Conservation (phyloP, 352 stramenopile genomes). For the Phytopythium kandeliae region DNA sequence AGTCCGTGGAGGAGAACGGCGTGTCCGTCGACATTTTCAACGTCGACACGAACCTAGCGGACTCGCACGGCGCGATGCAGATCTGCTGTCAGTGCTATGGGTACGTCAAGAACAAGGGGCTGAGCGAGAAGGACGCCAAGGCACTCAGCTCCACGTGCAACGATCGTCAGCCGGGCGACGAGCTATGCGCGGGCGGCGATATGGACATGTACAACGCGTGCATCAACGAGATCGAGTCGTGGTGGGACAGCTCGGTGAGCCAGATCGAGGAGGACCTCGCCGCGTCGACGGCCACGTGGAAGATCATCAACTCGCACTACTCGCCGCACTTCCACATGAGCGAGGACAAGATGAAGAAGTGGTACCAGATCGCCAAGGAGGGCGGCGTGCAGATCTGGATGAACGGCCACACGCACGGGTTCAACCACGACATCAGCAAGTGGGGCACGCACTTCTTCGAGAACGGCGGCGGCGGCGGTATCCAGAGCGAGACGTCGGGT, state of each 20-base stretch:
- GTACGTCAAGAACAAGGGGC: slow-evolving; percentile 63
- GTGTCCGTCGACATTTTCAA: slow-evolving; percentile 88
- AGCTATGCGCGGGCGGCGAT: slow-evolving; percentile 64
- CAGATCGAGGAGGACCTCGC: slow-evolving; percentile 67
- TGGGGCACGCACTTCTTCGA: slow-evolving; percentile 88
- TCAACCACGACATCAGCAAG: slow-evolving; percentile 82
- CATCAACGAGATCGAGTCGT: slow-evolving; percentile 63
- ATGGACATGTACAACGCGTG: slow-evolving; percentile 76
- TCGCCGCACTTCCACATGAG: slow-evolving; percentile 88
- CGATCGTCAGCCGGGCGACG: slow-evolving; percentile 47
- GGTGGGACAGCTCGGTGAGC: slow-evolving; percentile 69
- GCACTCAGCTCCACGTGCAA: slow-evolving; percentile 68
- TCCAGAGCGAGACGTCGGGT: slow-evolving; percentile 81
- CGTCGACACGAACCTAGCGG: slow-evolving; percentile 82
- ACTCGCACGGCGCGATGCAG: slow-evolving; percentile 80
- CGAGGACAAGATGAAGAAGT: slow-evolving; percentile 86
- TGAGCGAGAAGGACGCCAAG: slow-evolving; percentile 40
- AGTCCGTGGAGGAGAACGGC: slow-evolving; percentile 66
- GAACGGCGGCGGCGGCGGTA: slow-evolving; percentile 81
- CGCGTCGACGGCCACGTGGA: slow-evolving; percentile 74
- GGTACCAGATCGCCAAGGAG: slow-evolving; percentile 81
- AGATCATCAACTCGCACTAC: slow-evolving; percentile 89
- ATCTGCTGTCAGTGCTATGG: slow-evolving; percentile 88
- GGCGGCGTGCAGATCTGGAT: slow-evolving; percentile 72
- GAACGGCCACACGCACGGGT: slow-evolving; percentile 84